Evolutionary conservation across 2,329 filamentous ascomycete species (phyloP).

Genomic region (Rutstroemia sp.): DNA sequence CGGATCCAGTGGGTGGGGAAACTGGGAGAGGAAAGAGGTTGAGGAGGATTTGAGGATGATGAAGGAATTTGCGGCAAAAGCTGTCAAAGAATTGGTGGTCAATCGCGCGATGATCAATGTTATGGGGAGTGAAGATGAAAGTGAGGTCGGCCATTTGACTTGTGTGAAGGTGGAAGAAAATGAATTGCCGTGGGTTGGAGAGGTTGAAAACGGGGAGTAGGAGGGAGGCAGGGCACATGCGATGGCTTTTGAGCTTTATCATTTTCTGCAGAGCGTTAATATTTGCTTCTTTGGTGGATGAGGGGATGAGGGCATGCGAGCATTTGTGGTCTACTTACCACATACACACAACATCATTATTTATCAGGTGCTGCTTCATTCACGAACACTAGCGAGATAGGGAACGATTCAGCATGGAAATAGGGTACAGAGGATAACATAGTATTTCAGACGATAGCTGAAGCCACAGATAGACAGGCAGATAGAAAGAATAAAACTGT

Average conservation of each 20-base stretch:
- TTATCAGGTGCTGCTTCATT: background rate
- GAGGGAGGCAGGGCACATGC: background rate
- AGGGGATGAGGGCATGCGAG: too few relatives aligned
- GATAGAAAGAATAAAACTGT: background rate
- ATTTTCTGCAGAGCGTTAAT: background rate
- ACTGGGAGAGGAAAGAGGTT: constrained; percentile 6
- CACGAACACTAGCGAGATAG: too few relatives aligned
- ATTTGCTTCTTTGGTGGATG: background rate
- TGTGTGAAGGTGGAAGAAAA: constrained; percentile 17
- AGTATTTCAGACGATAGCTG: too few relatives aligned
- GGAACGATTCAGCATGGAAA: too few relatives aligned
- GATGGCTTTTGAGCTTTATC: background rate
- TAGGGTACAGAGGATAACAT: too few relatives aligned
- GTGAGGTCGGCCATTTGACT: constrained; percentile 19
- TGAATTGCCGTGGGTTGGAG: constrained; percentile 20
- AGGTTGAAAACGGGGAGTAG: background rate
- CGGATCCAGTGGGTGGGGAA: background rate
- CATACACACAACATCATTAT: background rate
- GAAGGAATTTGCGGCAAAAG: constrained; percentile 17
- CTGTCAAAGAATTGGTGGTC: constrained; percentile 12
- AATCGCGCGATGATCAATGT: constrained; percentile 21
- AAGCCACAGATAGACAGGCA: background rate
- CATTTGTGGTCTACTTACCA: background rate
- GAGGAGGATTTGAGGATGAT: constrained; percentile 15
- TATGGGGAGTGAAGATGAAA: constrained; percentile 3